Base-by-base conservation (phyloP, 2,329 filamentous ascomycete genomes). In the Sporothrix globosa region DNA sequence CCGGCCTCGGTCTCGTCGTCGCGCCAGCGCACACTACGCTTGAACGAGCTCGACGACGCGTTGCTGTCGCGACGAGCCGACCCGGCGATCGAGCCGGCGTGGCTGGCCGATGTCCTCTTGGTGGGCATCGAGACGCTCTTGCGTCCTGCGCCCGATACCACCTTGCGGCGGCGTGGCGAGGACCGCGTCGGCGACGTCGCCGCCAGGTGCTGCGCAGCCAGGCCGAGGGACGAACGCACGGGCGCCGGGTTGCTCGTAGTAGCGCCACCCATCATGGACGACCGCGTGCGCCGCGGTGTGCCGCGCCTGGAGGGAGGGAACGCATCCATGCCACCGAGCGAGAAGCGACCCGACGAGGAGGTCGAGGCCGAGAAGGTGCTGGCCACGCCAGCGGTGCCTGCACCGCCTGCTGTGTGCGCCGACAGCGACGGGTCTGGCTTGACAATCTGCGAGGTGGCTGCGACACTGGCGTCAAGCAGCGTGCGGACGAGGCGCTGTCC, bases 21-120 rank as follows among this genome's bases (percentile, higher is more conserved):
- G 71, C 92, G 90, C 96, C 96, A 99, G 74, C 95, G 88, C 6
- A 99, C 95, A 60, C 86, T 90, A 72, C 94, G 88, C 80, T 93
- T 93, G 69, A 82, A 78, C 0, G 89, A 87, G 50, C 41, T 30
- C 1, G 60, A 56, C 50, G 68, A 66, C 7, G 65, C 56, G 44
- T 52, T 68, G 44, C 68, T 69, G 14, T 67, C 67, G 46, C 70
- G 52, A 39, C 63, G 63, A 5, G 46, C 30, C 19, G 63, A 50
- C 4, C 58, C 58, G 19, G 24, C 44, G 17, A 66, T 6, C 4
- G 27, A 52, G 2, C 46, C 46, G 19, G 24, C 44, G 24, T n/a
- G 24, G 24, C 44, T 34, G 21, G 14, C 11, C 63, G 27, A 21
- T 79, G 90, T 90, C 81, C 92, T 89, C 80, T 92, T 97, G 73